phyloP scores from a whole-genome alignment of 257 asterid species.

The Forsythia viridissima region DNA sequence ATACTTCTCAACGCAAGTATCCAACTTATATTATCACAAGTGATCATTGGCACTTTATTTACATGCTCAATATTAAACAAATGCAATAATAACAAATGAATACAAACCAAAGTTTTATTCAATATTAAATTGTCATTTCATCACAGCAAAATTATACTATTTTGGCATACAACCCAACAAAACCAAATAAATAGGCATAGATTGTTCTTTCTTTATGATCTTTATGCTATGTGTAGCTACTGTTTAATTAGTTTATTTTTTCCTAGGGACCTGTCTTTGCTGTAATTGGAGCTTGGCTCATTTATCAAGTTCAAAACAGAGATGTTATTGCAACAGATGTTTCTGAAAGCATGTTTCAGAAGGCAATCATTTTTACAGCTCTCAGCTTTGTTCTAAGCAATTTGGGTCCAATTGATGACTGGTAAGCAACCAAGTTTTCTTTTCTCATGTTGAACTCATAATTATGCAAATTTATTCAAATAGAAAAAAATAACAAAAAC shows the following conservation, averaged over 20 bases:
- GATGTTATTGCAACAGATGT: slow-evolving; percentile 44
- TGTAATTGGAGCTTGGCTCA: slow-evolving; percentile 73
- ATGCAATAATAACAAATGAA: too few species aligned
- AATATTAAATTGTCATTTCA: too few species aligned
- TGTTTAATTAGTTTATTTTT: not conserved
- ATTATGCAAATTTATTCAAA: too few species aligned
- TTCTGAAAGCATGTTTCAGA: slow-evolving; percentile 48
- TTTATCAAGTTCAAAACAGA: slow-evolving; percentile 63
- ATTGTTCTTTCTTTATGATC: not conserved
- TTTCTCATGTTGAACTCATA: too few species aligned
- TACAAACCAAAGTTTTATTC: too few species aligned
- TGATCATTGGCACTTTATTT: too few species aligned
- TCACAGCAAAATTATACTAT: too few species aligned
- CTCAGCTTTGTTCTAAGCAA: slow-evolving; percentile 63
- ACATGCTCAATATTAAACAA: too few species aligned
- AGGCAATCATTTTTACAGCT: slow-evolving; percentile 56
- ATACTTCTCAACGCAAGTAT: too few species aligned
- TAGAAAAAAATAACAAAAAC: too few species aligned
- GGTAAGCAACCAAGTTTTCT: slow-evolving; percentile 35
- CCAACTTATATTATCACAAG: too few species aligned
- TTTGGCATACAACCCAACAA: too few species aligned
- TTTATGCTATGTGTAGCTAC: not conserved
- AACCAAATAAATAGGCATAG: not conserved
- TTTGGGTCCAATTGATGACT: slow-evolving; percentile 74
- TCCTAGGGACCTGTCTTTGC: slow-evolving; percentile 75